These are phyloP conservation scores for Sodiomyces alkalinus DNA, from an alignment of 2,329 filamentous ascomycete species.

Conservation along the genomic window DNA sequence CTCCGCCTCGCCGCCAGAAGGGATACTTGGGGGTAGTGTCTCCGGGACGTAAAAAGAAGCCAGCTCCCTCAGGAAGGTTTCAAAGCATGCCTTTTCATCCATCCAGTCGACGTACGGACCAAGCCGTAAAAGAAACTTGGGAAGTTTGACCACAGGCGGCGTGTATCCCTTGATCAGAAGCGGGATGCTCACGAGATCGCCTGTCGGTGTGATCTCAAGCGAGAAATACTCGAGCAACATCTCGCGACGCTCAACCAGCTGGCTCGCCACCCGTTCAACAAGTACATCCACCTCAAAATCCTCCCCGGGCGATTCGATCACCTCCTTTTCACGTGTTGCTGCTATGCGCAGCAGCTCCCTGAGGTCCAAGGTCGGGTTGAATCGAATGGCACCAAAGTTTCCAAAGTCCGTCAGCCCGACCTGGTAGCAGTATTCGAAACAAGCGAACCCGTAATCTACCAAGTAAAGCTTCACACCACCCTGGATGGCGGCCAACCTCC, in stretches of 20 bases:
- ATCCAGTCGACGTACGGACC: conserved; percentile 82
- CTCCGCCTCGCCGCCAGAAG: no score
- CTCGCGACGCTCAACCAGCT: conserved; percentile 61
- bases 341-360: conserved; percentile 57
- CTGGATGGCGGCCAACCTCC: conserved; percentile 84
- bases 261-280: conserved; percentile 46
- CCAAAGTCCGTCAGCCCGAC: conserved; percentile 87
- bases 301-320: conserved; percentile 23
- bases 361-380: conserved; percentile 61
- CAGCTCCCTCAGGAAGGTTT: conserved; percentile 69
- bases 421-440: conserved; percentile 90
- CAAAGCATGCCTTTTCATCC: conserved; percentile 74
- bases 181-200: conserved; percentile 65
- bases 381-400: conserved; percentile 76
- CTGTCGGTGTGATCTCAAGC: conserved; percentile 63
- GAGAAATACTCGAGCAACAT: conserved; percentile 93
- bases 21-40: conserved; percentile 44
- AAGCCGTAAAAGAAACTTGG: conserved; percentile 72
- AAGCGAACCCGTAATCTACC: conserved; percentile 79
- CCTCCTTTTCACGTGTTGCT: conserved; percentile 50
- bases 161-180: conserved; percentile 80
- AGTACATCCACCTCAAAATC: conserved; percentile 54
- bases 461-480: conserved; percentile 84
- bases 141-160: conserved; percentile 73
- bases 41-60: conserved; percentile 88